These are phyloP conservation scores for Ricinus communis DNA, from an alignment of 345 rosid species.

Conservation along the genomic window DNA sequence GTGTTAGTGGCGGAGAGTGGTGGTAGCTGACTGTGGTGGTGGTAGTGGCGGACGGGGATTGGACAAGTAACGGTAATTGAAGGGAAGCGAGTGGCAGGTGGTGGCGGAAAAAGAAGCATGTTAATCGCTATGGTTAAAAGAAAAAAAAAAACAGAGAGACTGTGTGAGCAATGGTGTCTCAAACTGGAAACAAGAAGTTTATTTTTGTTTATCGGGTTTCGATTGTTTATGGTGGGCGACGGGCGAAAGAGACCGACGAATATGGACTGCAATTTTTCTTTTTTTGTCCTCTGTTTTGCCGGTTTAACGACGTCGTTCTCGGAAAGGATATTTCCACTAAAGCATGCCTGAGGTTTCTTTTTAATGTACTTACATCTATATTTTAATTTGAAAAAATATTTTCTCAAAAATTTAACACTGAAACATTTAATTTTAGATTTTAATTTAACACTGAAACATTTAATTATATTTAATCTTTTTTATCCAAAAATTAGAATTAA, in stretches of 20 bases:
- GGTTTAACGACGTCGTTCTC: neutral
- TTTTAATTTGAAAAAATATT: too few relatives aligned
- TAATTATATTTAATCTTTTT: too few relatives aligned
- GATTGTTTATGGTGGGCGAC: neutral
- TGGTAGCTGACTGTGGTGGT: conserved; percentile 13
- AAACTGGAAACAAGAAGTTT: neutral
- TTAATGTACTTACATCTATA: too few relatives aligned
- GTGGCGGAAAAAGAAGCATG: conserved; percentile 55
- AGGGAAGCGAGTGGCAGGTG: conserved; percentile 48
- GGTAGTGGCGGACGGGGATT: conserved; percentile 34
- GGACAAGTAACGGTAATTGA: conserved; percentile 32
- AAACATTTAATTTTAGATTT: too few relatives aligned
- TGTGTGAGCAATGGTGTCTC: neutral
- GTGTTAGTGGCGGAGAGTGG: conserved; percentile 13
- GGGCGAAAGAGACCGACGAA: neutral
- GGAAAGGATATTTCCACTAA: too few relatives aligned
- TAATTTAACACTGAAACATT: too few relatives aligned
- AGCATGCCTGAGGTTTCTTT: too few relatives aligned
- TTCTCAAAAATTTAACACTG: too few relatives aligned
- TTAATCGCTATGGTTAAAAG: neutral
- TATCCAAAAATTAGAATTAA: too few relatives aligned
- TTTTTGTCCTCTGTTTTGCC: neutral
- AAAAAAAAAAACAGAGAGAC: neutral
- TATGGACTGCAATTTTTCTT: neutral
- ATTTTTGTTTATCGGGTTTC: neutral